phyloP scores from a whole-genome alignment of 139 green algal species.

The Micromonas pusilla region DNA sequence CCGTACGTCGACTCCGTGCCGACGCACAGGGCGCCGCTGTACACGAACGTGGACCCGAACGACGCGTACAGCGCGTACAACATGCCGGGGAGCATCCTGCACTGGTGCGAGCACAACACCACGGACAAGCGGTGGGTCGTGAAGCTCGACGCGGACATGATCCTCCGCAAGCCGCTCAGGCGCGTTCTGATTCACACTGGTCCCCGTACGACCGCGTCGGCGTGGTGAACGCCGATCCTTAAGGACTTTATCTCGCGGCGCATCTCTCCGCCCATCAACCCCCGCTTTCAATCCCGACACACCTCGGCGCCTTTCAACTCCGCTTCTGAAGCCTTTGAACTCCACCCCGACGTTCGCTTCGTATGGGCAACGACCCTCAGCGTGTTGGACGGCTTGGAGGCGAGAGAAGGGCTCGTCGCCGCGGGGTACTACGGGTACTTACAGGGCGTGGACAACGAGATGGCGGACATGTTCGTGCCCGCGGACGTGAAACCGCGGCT shows the following conservation, averaged over 20 bases:
- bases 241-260: too few species aligned
- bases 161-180: constrained; percentile 15
- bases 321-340: too few species aligned
- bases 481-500: background rate
- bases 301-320: too few species aligned
- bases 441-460: constrained; percentile 17
- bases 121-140: constrained; percentile 9
- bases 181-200: too few species aligned
- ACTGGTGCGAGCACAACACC: background rate
- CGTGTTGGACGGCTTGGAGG: background rate
- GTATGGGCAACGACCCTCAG: too few species aligned
- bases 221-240: too few species aligned
- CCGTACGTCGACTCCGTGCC: background rate
- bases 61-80: constrained; percentile 25
- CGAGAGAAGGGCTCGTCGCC: background rate
- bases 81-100: constrained; percentile 10
- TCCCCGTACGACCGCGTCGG: too few species aligned
- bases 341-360: too few species aligned
- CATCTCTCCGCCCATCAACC: too few species aligned
- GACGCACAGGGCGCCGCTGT: background rate
- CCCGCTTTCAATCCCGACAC: too few species aligned
- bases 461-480: constrained; percentile 19
- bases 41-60: background rate
- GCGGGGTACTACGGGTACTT: constrained; percentile 17
- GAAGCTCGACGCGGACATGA: constrained; percentile 27